phyloP scores from a whole-genome alignment of 1,284 basidiomycete genomes.

The Trichosporon coremiiforme region DNA sequence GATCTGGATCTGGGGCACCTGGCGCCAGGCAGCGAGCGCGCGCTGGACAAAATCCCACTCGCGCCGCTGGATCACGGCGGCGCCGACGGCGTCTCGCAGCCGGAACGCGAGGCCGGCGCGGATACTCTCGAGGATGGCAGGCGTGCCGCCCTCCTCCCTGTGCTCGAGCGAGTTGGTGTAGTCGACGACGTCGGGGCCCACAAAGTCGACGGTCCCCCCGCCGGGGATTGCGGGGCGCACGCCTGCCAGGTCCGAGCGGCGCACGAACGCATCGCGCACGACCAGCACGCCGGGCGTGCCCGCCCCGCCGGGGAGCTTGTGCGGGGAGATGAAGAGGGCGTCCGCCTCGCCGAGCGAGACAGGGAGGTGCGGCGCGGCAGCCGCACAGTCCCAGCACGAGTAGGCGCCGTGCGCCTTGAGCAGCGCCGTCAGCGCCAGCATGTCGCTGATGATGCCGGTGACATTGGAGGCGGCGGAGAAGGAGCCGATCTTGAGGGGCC shows the following conservation, averaged over 20 bases:
- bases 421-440: conserved; percentile 14
- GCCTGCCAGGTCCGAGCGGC: neutral
- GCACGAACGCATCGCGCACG: neutral
- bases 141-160: conserved; percentile 29
- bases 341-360: conserved; percentile 22
- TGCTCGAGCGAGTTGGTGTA: conserved; percentile 4
- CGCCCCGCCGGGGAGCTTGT: conserved; percentile 26
- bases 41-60: conserved; percentile 19
- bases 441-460: conserved; percentile 27
- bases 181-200: conserved; percentile 7
- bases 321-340: conserved; percentile 28
- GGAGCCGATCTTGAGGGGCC: conserved; percentile 22
- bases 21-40: conserved; percentile 17
- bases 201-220: conserved; percentile 26
- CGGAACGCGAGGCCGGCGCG: conserved; percentile 24
- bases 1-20: conserved; percentile 12
- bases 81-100: conserved; percentile 15
- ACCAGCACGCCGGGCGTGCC: conserved; percentile 28
- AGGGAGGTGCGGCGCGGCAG: conserved; percentile 15
- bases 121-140: conserved; percentile 26
- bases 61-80: neutral
- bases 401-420: conserved; percentile 19
- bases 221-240: conserved; percentile 21
- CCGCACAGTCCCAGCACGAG: conserved; percentile 25
- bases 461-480: conserved; percentile 30